Conservation (phyloP, 768 basidiomycete species). For the Boletus reticuloceps region DNA sequence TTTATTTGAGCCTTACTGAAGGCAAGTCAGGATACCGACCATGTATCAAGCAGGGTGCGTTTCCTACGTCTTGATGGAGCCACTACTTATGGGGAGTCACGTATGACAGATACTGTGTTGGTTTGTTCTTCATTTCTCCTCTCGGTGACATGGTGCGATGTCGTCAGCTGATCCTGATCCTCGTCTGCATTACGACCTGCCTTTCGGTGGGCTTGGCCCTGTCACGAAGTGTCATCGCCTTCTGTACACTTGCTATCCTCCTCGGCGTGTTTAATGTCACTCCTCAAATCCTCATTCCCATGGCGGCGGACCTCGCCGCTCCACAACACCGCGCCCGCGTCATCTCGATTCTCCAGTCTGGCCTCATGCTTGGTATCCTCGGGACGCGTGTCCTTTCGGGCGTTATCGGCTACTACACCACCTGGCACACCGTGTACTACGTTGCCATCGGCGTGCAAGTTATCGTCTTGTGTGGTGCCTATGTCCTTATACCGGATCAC, state of each 20-base stretch:
- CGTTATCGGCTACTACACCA: conserved; percentile 39
- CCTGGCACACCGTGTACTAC: conserved; percentile 43
- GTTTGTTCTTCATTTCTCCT: conserved; percentile 44
- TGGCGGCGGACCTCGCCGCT: conserved; percentile 44
- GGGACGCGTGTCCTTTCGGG: conserved; percentile 35
- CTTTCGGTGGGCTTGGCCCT: conserved; percentile 42
- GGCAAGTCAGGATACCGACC: conserved; percentile 50
- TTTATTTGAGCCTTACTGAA: background rate
- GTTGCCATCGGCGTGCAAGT: conserved; percentile 37
- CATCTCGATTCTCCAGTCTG: conserved; percentile 34
- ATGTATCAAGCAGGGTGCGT: conserved; percentile 64
- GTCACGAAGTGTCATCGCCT: conserved; percentile 29
- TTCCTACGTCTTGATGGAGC: too few relatives aligned
- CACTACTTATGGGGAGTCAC: background rate
- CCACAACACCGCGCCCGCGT: conserved; percentile 20
- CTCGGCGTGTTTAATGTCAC: conserved; percentile 40
- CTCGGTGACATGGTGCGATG: conserved; percentile 46
- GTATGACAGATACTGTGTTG: conserved; percentile 16
- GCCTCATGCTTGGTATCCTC: conserved; percentile 29
- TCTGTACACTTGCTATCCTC: conserved; percentile 36
- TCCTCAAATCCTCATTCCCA: conserved; percentile 39
- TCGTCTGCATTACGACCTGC: conserved; percentile 32
- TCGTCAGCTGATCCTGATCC: conserved; percentile 38
- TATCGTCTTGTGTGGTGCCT: conserved; percentile 29
- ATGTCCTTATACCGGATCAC: conserved; percentile 38